Conservation (phyloP, 306 rosid genomes). For the Trifolium pratense region DNA sequence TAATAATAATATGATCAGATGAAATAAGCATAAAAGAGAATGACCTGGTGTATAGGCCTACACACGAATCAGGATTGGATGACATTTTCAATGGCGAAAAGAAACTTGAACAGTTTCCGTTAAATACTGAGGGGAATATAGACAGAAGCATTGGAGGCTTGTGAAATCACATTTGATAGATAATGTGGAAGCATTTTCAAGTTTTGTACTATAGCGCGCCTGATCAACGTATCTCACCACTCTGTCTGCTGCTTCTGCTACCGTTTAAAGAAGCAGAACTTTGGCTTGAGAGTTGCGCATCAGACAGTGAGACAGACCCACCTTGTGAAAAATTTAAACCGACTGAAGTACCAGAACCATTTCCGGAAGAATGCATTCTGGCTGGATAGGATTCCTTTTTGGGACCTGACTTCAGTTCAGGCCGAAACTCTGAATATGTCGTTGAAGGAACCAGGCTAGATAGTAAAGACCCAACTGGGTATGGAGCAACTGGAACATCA, state of each 20-base stretch:
- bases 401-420: slow-evolving; percentile 55
- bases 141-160: slow-evolving; percentile 45
- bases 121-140: slow-evolving; percentile 34
- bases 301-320: slow-evolving; percentile 62
- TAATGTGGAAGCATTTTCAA: neutral
- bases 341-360: slow-evolving; percentile 58
- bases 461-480: slow-evolving; percentile 76
- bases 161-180: slow-evolving; percentile 34
- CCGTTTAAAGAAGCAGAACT: slow-evolving; percentile 58
- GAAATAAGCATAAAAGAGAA: slow-evolving; percentile 42
- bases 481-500: slow-evolving; percentile 76
- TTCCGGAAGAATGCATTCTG: slow-evolving; percentile 67
- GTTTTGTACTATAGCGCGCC: neutral
- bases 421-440: slow-evolving; percentile 54
- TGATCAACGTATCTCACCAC: slow-evolving; percentile 53
- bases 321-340: slow-evolving; percentile 72
- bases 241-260: slow-evolving; percentile 68
- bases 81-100: slow-evolving; percentile 40
- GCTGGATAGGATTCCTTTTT: slow-evolving; percentile 59
- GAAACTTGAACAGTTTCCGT: slow-evolving; percentile 22
- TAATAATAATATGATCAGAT: slow-evolving; percentile 1
- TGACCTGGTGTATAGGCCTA: slow-evolving; percentile 41
- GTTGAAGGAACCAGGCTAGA: slow-evolving; percentile 68
- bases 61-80: slow-evolving; percentile 34
- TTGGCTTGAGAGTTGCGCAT: slow-evolving; percentile 67